These are phyloP conservation scores for Aspergillus conjunctus DNA, from an alignment of 495 filamentous ascomycete genomes.

Conservation along the genomic window DNA sequence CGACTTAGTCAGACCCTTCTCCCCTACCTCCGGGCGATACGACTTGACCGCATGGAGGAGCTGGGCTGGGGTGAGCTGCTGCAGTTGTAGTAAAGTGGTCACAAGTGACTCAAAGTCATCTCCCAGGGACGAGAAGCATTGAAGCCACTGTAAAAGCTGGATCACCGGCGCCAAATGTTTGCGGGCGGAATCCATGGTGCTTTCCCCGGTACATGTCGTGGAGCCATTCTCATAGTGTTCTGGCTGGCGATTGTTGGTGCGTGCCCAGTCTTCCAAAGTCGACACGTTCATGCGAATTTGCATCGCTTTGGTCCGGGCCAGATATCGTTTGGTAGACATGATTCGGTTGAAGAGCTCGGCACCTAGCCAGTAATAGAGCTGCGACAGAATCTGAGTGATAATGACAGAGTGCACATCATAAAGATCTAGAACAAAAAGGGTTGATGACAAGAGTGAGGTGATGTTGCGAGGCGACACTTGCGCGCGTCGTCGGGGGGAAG, in stretches of 20 bases:
- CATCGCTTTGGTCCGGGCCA: conserved; percentile 98
- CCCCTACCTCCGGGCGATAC: conserved; percentile 92
- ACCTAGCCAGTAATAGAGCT: conserved; percentile 94
- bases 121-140: conserved; percentile 95
- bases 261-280: conserved; percentile 91
- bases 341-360: conserved; percentile 98
- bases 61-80: conserved; percentile 80
- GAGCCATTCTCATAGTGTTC: conserved; percentile 96
- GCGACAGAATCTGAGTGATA: conserved; percentile 84
- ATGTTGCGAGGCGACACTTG: conserved; percentile 93
- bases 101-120: conserved; percentile 87
- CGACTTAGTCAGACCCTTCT: conserved; percentile 83
- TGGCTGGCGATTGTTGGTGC: conserved; percentile 87
- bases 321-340: conserved; percentile 91
- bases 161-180: conserved; percentile 87
- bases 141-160: conserved; percentile 95
- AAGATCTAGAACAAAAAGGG: conserved; percentile 94
- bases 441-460: conserved; percentile 94
- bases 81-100: conserved; percentile 85
- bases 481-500: conserved; percentile 90
- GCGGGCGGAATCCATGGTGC: conserved; percentile 76
- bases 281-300: conserved; percentile 99
- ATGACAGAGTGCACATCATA: conserved; percentile 99
- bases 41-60: conserved; percentile 90
- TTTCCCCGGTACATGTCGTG: conserved; percentile 82